These are phyloP conservation scores for Globisporangium nagaii DNA, from an alignment of 352 stramenopile species.

Conservation along the genomic window DNA sequence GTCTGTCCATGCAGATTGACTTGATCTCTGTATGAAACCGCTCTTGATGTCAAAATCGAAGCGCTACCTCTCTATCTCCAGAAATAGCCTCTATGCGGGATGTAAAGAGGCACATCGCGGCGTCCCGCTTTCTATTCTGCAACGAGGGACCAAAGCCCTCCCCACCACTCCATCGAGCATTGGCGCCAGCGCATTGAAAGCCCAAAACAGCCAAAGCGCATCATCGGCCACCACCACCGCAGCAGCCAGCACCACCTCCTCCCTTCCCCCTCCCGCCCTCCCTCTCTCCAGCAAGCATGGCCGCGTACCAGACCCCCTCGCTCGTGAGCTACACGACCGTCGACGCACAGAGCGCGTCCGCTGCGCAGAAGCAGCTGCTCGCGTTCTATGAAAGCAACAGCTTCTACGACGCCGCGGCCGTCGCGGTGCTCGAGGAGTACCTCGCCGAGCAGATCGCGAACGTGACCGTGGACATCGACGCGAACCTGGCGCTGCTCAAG, in stretches of 20 bases:
- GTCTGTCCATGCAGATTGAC: no score
- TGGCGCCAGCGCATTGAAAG: constrained; percentile 3
- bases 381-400: constrained; percentile 32
- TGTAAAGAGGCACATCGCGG: no score
- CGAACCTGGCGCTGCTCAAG: constrained; percentile 77
- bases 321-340: constrained; percentile 55
- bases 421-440: constrained; percentile 61
- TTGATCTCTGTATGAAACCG: no score
- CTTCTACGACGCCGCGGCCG: constrained; percentile 43
- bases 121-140: no score
- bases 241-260: constrained; percentile 2
- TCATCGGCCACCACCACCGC: neutral
- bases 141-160: no score
- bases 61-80: no score
- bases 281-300: constrained; percentile 26
- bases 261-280: neutral
- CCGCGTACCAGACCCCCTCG: constrained; percentile 58
- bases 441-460: constrained; percentile 67
- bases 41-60: no score
- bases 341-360: constrained; percentile 28
- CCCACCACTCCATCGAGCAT: no score
- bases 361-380: constrained; percentile 55
- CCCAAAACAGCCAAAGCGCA: constrained; percentile 1
- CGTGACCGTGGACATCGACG: constrained; percentile 62
- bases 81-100: no score